Percentiles rank a stretch among this genome's conserved stretches.
Evolutionary conservation across 495 filamentous ascomycete species (phyloP).

Genomic region (Amniculicola lignicola): DNA sequence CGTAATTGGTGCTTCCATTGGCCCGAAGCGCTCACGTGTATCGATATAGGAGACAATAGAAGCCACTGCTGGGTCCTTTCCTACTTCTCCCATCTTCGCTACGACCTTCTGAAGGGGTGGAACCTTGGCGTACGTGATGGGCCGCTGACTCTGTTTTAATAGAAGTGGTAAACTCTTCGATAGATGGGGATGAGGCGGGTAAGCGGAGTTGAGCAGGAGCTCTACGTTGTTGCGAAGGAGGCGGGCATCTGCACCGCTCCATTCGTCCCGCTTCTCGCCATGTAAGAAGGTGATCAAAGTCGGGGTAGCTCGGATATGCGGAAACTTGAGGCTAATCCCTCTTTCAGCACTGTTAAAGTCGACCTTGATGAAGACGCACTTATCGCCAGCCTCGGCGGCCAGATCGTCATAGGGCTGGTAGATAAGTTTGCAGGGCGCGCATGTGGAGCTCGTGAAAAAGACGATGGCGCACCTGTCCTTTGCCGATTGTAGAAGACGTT

Average conservation of each 20-base stretch:
- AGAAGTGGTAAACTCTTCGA: conserved; percentile 67
- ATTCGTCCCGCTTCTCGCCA: conserved; percentile 72
- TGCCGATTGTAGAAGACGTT: conserved; percentile 57
- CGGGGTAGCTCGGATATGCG: conserved; percentile 71
- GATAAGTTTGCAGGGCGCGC: conserved; percentile 77
- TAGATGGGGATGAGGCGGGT: conserved; percentile 73
- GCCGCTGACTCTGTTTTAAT: conserved; percentile 57
- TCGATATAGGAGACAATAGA: conserved; percentile 37
- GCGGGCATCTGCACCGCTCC: conserved; percentile 70
- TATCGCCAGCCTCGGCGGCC: conserved; percentile 67
- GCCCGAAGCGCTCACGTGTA: conserved; percentile 49
- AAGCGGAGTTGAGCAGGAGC: conserved; percentile 71
- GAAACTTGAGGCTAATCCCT: conserved; percentile 60
- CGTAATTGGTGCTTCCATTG: conserved; percentile 60
- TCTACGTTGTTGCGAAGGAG: conserved; percentile 69
- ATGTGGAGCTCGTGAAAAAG: conserved; percentile 90
- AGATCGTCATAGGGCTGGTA: conserved; percentile 82
- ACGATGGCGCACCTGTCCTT: conserved; percentile 69
- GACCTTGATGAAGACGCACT: conserved; percentile 75
- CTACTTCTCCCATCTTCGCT: conserved; percentile 62
- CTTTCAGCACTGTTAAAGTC: conserved; percentile 63
- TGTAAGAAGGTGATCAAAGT: conserved; percentile 87
- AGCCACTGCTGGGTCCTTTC: conserved; percentile 53
- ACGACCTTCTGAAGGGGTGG: conserved; percentile 83
- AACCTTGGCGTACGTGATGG: conserved; percentile 71